Conservation (phyloP, 805 yeast species). For the Myxozyma kluyveri region DNA sequence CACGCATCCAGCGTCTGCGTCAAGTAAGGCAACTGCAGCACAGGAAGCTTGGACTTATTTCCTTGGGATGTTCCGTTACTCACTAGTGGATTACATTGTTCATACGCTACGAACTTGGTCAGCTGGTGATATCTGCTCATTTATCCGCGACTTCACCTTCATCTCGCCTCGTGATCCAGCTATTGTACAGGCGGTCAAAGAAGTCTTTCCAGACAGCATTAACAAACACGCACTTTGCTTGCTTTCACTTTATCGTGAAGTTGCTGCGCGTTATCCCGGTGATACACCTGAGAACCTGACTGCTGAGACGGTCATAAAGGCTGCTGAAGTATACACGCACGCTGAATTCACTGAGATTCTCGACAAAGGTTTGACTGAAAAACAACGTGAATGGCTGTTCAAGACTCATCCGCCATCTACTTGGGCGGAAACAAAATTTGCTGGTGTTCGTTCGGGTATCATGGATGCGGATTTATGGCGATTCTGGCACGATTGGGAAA, state of each 20-base stretch:
- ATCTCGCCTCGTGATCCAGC: slow-evolving; percentile 9
- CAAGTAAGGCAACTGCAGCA: too few species aligned
- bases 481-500: slow-evolving; percentile 9
- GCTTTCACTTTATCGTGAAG: slow-evolving; percentile 5
- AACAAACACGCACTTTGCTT: slow-evolving; percentile 15
- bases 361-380: neutral
- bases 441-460: slow-evolving; percentile 16
- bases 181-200: slow-evolving; percentile 3
- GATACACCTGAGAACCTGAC: too few species aligned
- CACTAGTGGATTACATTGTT: slow-evolving; percentile 6
- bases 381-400: slow-evolving; percentile 11
- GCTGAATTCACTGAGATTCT: slow-evolving; percentile 7
- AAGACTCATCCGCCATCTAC: slow-evolving; percentile 8
- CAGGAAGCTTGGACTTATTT: slow-evolving; percentile 21
- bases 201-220: slow-evolving; percentile 14
- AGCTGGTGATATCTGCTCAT: slow-evolving; percentile 6
- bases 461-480: slow-evolving; percentile 9
- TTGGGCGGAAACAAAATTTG: slow-evolving; percentile 19
- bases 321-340: slow-evolving; percentile 10
- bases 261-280: neutral
- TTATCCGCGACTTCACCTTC: slow-evolving; percentile 8
- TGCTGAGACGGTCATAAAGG: slow-evolving; percentile 14
- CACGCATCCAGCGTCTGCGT: too few species aligned
- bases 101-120: slow-evolving; percentile 4
- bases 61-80: slow-evolving; percentile 3